These are phyloP conservation scores for Blastobotrys chiropterorum DNA, from an alignment of 805 yeast genomes.

Conservation along the genomic window DNA sequence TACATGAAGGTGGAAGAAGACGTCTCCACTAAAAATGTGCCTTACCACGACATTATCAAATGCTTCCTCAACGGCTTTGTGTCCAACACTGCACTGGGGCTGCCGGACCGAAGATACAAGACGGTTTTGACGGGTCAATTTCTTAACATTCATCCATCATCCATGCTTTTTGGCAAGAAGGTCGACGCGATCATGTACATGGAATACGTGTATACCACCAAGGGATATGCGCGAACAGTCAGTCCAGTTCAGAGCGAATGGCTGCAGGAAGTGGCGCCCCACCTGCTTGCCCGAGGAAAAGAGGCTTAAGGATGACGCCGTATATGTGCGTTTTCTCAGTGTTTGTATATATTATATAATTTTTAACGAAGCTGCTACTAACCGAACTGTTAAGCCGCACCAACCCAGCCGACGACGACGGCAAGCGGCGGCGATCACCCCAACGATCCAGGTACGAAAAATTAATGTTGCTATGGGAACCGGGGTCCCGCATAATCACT, in stretches of 20 bases:
- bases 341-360: neutral
- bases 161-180: slow-evolving; percentile 73
- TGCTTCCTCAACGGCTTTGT: slow-evolving; percentile 79
- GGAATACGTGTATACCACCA: slow-evolving; percentile 88
- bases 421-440: neutral
- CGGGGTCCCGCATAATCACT: neutral
- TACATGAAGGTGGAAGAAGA: slow-evolving; percentile 43
- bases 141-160: slow-evolving; percentile 85
- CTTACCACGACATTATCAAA: slow-evolving; percentile 45
- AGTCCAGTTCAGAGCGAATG: slow-evolving; percentile 74
- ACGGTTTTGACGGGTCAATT: slow-evolving; percentile 70
- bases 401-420: neutral
- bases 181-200: slow-evolving; percentile 88
- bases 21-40: slow-evolving; percentile 27
- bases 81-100: slow-evolving; percentile 86
- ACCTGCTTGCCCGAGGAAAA: slow-evolving; percentile 39
- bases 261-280: slow-evolving; percentile 79
- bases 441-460: neutral
- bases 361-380: neutral
- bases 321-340: too few relatives aligned
- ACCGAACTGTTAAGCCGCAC: neutral
- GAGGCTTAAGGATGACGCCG: too few relatives aligned
- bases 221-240: slow-evolving; percentile 90
- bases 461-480: neutral
- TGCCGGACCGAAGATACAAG: slow-evolving; percentile 89